Evolutionary conservation across 495 filamentous ascomycete genomes (phyloP).

Genomic region (Penicillium ucsense): DNA sequence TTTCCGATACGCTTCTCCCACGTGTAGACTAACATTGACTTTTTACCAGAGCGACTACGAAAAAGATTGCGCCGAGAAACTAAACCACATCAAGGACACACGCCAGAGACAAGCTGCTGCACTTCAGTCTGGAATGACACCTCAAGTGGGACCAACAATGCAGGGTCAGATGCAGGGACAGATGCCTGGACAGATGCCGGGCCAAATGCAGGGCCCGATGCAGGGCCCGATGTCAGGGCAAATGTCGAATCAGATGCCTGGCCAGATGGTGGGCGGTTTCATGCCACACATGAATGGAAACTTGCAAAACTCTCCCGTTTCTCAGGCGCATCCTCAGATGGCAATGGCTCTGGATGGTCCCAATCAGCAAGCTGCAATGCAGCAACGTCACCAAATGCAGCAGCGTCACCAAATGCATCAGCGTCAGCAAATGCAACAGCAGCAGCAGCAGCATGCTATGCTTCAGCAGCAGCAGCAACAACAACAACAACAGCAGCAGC

Average conservation of each 20-base stretch:
- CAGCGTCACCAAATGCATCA: constrained; percentile 28
- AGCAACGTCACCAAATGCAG: constrained; percentile 27
- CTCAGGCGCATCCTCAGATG: constrained; percentile 35
- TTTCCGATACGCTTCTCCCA: neutral
- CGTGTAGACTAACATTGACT: neutral
- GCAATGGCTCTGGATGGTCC: constrained; percentile 37
- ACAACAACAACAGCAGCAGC: too few species aligned
- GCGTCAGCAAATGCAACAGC: constrained; percentile 25
- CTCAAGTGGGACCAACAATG: constrained; percentile 27
- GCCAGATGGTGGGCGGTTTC: constrained; percentile 32
- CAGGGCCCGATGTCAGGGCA: too few species aligned
- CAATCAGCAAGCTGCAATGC: constrained; percentile 30
- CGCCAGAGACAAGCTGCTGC: constrained; percentile 36
- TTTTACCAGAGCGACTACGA: constrained; percentile 34
- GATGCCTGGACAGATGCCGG: too few species aligned
- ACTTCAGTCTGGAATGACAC: constrained; percentile 36
- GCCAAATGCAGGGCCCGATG: too few species aligned
- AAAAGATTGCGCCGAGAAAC: constrained; percentile 38
- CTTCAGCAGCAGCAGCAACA: constrained; percentile 31
- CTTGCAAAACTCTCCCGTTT: constrained; percentile 44
- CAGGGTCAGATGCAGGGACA: constrained; percentile 26
- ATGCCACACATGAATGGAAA: constrained; percentile 43
- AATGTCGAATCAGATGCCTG: constrained; percentile 15
- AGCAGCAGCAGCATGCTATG: constrained; percentile 9
- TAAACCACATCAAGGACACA: constrained; percentile 37